A percentile compares a stretch with the other conserved stretches of the same genome.
Evolutionary conservation across 306 rosid species (phyloP).

Genomic region (Vigna hirtella): DNA sequence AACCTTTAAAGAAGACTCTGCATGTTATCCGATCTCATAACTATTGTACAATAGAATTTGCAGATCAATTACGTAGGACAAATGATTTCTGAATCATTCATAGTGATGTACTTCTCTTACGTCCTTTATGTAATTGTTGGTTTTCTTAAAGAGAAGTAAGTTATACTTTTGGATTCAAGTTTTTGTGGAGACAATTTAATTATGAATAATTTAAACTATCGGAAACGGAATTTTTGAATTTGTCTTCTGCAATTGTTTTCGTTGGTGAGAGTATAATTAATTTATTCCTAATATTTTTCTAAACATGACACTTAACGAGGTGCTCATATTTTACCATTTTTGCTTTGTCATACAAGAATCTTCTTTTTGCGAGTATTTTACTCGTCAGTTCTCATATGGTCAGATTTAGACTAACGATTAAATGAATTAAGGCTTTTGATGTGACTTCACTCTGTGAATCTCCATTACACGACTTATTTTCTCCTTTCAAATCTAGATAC

Average conservation of each 20-base stretch:
- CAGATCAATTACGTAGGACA: constrained; percentile 20
- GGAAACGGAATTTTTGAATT: neutral
- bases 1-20: constrained; percentile 8
- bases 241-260: no score
- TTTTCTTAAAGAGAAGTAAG: neutral
- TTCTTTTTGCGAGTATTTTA: neutral
- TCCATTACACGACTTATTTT: constrained; percentile 31
- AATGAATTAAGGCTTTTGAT: constrained; percentile 27
- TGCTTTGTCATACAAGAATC: neutral
- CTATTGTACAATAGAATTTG: neutral
- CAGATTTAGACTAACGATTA: constrained; percentile 20
- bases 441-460: constrained; percentile 22
- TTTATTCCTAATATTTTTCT: neutral
- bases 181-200: constrained; percentile 18
- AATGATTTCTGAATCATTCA: constrained; percentile 1
- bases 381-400: neutral
- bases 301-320: constrained; percentile 15
- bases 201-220: neutral
- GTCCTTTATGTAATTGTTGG: constrained; percentile 7
- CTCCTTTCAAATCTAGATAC: constrained; percentile 64
- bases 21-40: constrained; percentile 1
- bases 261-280: no score
- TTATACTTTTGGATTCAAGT: constrained; percentile 13
- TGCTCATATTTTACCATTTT: constrained; percentile 11
- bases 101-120: constrained; percentile 21